phyloP scores from a whole-genome alignment of 805 yeast genomes.

The Saccharomycopsis sp. region DNA sequence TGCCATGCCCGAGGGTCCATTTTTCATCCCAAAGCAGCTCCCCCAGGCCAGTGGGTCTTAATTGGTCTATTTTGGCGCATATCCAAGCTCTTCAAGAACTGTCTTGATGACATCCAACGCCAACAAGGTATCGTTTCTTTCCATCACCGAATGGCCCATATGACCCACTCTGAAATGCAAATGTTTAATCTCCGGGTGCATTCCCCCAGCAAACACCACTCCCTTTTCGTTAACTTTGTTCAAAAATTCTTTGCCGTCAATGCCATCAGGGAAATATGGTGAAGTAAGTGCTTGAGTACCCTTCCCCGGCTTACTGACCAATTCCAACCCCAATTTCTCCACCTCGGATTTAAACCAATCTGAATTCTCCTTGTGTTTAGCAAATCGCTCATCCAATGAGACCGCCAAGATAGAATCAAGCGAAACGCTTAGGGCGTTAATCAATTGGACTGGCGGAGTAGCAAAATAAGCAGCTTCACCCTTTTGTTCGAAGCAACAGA shows the following conservation, averaged over 20 bases:
- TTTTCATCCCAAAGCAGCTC: too few species aligned
- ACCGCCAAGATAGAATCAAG: slow-evolving; percentile 59
- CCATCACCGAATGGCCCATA: slow-evolving; percentile 77
- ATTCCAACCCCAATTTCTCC: slow-evolving; percentile 52
- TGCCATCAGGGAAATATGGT: slow-evolving; percentile 68
- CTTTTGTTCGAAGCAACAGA: slow-evolving; percentile 76
- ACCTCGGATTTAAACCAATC: slow-evolving; percentile 50
- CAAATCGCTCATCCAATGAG: slow-evolving; percentile 53
- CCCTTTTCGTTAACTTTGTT: slow-evolving; percentile 47
- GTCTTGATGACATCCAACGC: slow-evolving; percentile 41
- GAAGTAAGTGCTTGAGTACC: slow-evolving; percentile 86
- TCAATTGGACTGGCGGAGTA: slow-evolving; percentile 82
- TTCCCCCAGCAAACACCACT: slow-evolving; percentile 79
- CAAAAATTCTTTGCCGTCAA: slow-evolving; percentile 60
- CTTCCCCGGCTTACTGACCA: slow-evolving; percentile 53
- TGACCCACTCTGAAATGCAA: slow-evolving; percentile 91
- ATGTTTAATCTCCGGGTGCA: slow-evolving; percentile 69
- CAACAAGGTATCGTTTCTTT: slow-evolving; percentile 46
- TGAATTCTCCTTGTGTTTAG: slow-evolving; percentile 57
- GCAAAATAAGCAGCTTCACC: slow-evolving; percentile 81
- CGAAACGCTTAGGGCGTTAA: slow-evolving; percentile 73
- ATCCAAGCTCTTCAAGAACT: slow-evolving; percentile 34
- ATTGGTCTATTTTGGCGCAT: too few species aligned
- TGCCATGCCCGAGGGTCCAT: too few species aligned
- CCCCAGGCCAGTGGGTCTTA: too few species aligned